phyloP scores from a whole-genome alignment of 208 protist genomes.

The Crithidia sp. region DNA sequence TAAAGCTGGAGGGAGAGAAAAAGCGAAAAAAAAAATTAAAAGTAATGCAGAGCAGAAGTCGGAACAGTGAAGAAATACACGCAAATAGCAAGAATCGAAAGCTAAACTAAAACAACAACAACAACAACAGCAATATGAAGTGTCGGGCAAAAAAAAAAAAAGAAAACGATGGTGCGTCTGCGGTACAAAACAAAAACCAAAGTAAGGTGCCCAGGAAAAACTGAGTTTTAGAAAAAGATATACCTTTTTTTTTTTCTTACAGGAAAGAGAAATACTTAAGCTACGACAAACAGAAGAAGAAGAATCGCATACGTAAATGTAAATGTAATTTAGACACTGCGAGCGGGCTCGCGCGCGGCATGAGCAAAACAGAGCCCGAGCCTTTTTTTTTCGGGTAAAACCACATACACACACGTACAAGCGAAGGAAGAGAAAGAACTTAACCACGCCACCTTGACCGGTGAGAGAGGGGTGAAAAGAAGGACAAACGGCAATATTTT shows the following conservation, averaged over 20 bases:
- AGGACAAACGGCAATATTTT: neutral
- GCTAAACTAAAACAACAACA: too few species aligned
- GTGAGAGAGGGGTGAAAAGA: neutral
- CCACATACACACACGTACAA: neutral
- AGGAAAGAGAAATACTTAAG: neutral
- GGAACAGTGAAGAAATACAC: too few species aligned
- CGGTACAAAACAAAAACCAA: neutral
- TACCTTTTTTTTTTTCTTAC: neutral
- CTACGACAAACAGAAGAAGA: neutral
- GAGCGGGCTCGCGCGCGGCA: too few species aligned
- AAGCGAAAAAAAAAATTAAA: too few species aligned
- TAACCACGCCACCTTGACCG: neutral
- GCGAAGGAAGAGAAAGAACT: neutral
- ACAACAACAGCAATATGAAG: neutral
- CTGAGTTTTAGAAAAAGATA: neutral
- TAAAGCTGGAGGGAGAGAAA: too few species aligned
- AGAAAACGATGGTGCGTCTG: neutral
- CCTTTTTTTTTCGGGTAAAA: too few species aligned
- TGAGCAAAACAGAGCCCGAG: too few species aligned
- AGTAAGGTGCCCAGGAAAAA: neutral
- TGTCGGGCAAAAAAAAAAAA: neutral
- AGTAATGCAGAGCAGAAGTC: too few species aligned
- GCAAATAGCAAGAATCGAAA: too few species aligned
- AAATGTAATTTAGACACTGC: too few species aligned
- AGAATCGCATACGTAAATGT: too few species aligned